These are phyloP conservation scores for Fusarium paranaense DNA, from an alignment of 2,329 filamentous ascomycete genomes.

Conservation along the genomic window DNA sequence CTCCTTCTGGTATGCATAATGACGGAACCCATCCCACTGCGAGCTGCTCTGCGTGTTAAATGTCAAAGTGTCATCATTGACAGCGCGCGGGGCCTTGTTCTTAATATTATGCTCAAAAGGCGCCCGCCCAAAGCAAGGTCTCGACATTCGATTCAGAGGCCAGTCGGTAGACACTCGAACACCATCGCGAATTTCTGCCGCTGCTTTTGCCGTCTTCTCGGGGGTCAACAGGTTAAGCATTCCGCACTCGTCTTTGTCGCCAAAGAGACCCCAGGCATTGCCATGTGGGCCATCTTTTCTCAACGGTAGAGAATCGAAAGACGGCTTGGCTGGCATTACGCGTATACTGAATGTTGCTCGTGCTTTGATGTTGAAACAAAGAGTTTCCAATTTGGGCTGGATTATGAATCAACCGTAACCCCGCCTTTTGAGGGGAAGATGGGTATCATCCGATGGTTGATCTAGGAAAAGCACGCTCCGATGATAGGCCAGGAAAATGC, in stretches of 20 bases:
- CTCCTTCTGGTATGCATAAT: slow-evolving; percentile 54
- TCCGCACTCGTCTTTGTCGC: slow-evolving; percentile 62
- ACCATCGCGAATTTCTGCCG: slow-evolving; percentile 47
- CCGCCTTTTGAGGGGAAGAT: slow-evolving; percentile 20
- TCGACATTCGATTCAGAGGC: slow-evolving; percentile 47
- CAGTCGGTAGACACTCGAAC: slow-evolving; percentile 50
- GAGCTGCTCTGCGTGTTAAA: slow-evolving; percentile 54
- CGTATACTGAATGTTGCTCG: neutral
- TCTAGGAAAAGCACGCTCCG: neutral
- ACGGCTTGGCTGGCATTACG: slow-evolving; percentile 27
- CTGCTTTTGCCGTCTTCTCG: slow-evolving; percentile 37
- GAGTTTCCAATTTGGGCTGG: neutral
- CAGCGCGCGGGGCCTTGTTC: slow-evolving; percentile 43
- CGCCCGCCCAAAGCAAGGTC: slow-evolving; percentile 49
- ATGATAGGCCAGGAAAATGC: neutral
- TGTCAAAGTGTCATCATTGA: slow-evolving; percentile 49
- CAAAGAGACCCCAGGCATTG: slow-evolving; percentile 69
- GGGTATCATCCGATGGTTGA: neutral
- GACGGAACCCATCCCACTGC: slow-evolving; percentile 55
- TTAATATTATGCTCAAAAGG: slow-evolving; percentile 45
- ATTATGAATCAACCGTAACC: neutral
- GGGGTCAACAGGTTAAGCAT: slow-evolving; percentile 66
- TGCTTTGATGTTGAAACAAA: neutral
- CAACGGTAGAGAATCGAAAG: slow-evolving; percentile 62
- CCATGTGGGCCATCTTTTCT: slow-evolving; percentile 60